These are phyloP conservation scores for Keithomyces neogunnii DNA, from an alignment of 2,329 filamentous ascomycete species.

Conservation along the genomic window DNA sequence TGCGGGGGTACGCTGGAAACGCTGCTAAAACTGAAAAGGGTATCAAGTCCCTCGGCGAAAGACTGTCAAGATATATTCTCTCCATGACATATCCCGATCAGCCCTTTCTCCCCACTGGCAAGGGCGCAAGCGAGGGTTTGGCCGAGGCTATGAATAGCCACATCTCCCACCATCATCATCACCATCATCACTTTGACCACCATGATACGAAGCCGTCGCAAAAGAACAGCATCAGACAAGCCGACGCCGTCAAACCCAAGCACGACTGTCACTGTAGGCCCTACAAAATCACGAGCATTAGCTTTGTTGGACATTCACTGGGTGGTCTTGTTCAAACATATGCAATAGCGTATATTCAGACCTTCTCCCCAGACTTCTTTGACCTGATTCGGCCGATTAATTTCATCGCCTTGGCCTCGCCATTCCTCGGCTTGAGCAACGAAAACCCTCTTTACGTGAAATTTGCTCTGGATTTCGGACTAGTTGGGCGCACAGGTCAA, in stretches of 20 bases:
- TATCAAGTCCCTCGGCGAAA: constrained; percentile 94
- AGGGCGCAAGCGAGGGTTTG: constrained; percentile 37
- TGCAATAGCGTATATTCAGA: constrained; percentile 91
- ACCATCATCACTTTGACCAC: constrained; percentile 31
- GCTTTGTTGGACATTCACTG: constrained; percentile 86
- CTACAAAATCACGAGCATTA: constrained; percentile 89
- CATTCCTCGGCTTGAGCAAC: constrained; percentile 86
- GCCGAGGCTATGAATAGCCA: constrained; percentile 29
- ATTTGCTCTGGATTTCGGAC: constrained; percentile 90
- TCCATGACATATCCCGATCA: constrained; percentile 91
- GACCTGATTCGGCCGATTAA: constrained; percentile 78
- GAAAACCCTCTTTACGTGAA: constrained; percentile 97
- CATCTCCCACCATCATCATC: constrained; percentile 31
- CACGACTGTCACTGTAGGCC: constrained; percentile 40
- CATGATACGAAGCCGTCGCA: constrained; percentile 43
- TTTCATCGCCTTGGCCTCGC: constrained; percentile 80
- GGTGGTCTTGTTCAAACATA: constrained; percentile 89
- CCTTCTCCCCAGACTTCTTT: constrained; percentile 89
- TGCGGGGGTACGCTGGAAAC: constrained; percentile 84
- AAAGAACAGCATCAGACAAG: constrained; percentile 52
- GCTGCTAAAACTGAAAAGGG: constrained; percentile 86
- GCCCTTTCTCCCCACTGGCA: constrained; percentile 64
- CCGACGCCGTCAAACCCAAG: constrained; percentile 44
- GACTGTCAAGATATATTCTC: constrained; percentile 84
- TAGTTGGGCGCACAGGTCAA: constrained; percentile 92